A percentile compares a stretch with the other conserved stretches of the same genome.
Conservation (phyloP, 2,329 filamentous ascomycete genomes). For the Gyromitra esculenta region DNA sequence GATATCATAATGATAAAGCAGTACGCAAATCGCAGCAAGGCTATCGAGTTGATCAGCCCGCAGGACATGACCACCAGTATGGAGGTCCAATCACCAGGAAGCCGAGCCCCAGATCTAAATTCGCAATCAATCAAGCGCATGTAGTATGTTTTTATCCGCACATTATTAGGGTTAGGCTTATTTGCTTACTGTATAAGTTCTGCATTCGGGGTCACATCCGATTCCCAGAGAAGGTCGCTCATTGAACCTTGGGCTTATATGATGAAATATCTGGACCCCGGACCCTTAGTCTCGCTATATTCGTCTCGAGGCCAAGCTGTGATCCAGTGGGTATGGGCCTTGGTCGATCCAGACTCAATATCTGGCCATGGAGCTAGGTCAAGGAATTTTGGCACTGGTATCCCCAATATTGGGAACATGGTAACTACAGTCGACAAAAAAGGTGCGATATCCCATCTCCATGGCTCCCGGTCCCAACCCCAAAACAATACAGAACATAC, state of each 20-base stretch:
- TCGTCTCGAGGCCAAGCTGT: no score
- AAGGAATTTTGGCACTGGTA: background rate
- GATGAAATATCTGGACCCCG: no score
- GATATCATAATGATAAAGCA: background rate
- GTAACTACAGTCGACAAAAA: background rate
- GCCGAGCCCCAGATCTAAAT: background rate
- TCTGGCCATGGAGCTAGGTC: background rate
- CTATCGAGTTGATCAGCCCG: slow-evolving; percentile 1
- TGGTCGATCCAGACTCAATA: background rate
- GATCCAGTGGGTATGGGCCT: no score
- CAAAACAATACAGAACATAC: no score
- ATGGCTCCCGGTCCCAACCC: no score
- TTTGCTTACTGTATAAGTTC: no score
- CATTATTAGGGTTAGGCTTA: no score
- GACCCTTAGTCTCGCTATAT: no score
- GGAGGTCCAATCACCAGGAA: background rate
- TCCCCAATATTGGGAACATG: slow-evolving; percentile 1
- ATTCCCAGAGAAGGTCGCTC: no score
- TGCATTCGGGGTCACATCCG: no score
- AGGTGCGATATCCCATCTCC: no score
- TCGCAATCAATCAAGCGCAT: background rate
- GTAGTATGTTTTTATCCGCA: background rate
- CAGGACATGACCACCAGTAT: background rate
- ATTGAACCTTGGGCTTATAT: no score
- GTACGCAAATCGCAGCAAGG: background rate